These are phyloP conservation scores for Pontederia paniculata DNA, from an alignment of 176 grass and related monocot genomes.

Conservation along the genomic window DNA sequence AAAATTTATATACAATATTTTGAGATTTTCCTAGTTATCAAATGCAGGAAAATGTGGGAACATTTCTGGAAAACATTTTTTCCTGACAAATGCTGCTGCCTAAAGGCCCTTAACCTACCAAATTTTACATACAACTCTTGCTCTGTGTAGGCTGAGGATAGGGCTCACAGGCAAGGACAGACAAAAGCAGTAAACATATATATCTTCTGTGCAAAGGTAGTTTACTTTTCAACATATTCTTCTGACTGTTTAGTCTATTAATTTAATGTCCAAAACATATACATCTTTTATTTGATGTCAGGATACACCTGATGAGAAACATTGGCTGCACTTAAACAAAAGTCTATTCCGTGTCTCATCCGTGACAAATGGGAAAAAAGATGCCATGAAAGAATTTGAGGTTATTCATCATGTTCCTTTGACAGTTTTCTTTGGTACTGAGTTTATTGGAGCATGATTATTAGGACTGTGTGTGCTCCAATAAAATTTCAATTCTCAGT, in stretches of 20 bases:
- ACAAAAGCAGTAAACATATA: slow-evolving; percentile 94
- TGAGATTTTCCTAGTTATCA: no score
- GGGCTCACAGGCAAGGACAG: slow-evolving; percentile 90
- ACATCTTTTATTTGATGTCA: slow-evolving; percentile 27
- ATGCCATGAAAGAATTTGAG: slow-evolving; percentile 85
- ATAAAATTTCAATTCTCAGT: no score
- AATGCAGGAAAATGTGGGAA: no score
- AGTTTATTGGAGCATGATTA: neutral
- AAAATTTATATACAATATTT: no score
- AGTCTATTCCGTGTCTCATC: slow-evolving; percentile 76
- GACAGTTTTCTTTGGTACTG: neutral
- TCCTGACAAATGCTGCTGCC: no score
- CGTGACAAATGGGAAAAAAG: slow-evolving; percentile 87
- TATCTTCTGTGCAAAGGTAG: slow-evolving; percentile 90
- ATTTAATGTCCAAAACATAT: slow-evolving; percentile 7
- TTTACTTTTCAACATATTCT: slow-evolving; percentile 1
- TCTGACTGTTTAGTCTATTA: neutral
- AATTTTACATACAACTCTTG: neutral
- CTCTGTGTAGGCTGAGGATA: slow-evolving; percentile 76
- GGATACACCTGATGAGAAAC: slow-evolving; percentile 67
- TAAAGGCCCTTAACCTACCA: no score
- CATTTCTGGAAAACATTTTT: no score
- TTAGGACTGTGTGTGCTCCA: no score
- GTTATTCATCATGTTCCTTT: slow-evolving; percentile 26
- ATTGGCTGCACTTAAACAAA: slow-evolving; percentile 69